A percentile compares a stretch with the other conserved stretches of the same genome.
Conservation (phyloP, 441 rosid species). For the Populus hybrid region DNA sequence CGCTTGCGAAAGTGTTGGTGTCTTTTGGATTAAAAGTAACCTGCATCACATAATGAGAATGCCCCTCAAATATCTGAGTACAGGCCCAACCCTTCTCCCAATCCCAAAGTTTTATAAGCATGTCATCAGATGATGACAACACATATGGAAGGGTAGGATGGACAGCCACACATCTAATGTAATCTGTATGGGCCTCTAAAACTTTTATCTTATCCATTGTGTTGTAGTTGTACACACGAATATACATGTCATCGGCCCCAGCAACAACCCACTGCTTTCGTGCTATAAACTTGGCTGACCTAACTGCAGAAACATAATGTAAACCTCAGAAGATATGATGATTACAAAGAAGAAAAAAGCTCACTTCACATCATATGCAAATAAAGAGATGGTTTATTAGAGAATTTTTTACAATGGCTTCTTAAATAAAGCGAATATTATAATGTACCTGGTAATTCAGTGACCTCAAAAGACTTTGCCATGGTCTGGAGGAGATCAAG, state of each 20-base stretch:
- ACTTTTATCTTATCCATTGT: conserved; percentile 72
- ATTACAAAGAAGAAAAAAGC: neutral
- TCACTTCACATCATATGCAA: neutral
- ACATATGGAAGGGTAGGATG: conserved; percentile 78
- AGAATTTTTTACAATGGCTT: neutral
- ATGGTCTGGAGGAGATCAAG: conserved; percentile 37
- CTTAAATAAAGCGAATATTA: neutral
- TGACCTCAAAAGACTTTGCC: conserved; percentile 68
- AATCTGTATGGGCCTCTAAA: conserved; percentile 84
- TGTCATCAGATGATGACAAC: conserved; percentile 86
- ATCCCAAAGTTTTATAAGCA: conserved; percentile 93
- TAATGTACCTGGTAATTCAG: conserved; percentile 64
- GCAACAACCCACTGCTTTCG: conserved; percentile 90
- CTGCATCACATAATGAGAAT: conserved; percentile 91
- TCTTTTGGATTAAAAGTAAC: conserved; percentile 78
- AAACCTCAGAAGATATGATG: neutral
- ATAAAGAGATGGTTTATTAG: neutral
- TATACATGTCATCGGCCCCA: conserved; percentile 76
- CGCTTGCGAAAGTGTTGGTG: conserved; percentile 73
- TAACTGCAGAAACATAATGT: conserved; percentile 40
- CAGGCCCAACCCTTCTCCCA: conserved; percentile 92
- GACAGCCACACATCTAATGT: conserved; percentile 67
- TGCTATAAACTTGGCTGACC: conserved; percentile 73
- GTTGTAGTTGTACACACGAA: conserved; percentile 74
- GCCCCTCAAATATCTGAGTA: conserved; percentile 73